Evolutionary conservation across 2,329 filamentous ascomycete species (phyloP).

Genomic region (Dothidotthia symphoricarpi): DNA sequence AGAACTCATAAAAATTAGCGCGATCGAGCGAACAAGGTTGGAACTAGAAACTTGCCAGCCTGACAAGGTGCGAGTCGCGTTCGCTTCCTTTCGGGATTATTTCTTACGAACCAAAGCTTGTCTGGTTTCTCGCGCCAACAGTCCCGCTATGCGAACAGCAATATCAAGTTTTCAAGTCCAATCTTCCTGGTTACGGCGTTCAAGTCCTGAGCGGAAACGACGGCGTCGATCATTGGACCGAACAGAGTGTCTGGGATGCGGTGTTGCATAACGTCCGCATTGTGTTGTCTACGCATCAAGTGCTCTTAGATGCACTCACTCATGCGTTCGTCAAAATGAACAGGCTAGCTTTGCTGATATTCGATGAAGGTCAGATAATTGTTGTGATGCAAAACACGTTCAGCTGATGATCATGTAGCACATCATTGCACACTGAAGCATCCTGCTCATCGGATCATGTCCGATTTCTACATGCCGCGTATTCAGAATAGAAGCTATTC

Average conservation of each 20-base stretch:
- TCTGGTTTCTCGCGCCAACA: conserved; percentile 51
- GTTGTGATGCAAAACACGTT: neutral
- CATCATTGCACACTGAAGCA: conserved; percentile 69
- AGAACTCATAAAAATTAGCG: conserved; percentile 28
- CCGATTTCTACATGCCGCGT: conserved; percentile 62
- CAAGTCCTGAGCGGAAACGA: conserved; percentile 67
- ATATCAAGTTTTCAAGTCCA: conserved; percentile 32
- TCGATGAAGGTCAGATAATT: conserved; percentile 67
- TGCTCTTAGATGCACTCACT: conserved; percentile 69
- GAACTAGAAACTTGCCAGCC: conserved; percentile 43
- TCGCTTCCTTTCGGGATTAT: conserved; percentile 1
- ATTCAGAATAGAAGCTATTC: conserved; percentile 23
- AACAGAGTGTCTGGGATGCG: conserved; percentile 64
- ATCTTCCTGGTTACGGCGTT: conserved; percentile 53
- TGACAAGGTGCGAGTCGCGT: conserved; percentile 32
- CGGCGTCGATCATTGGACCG: conserved; percentile 70
- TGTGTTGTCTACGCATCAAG: conserved; percentile 75
- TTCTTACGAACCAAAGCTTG: conserved; percentile 28
- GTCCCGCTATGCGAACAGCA: conserved; percentile 50
- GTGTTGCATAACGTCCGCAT: conserved; percentile 64
- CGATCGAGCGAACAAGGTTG: conserved; percentile 45
- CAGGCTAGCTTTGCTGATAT: conserved; percentile 66
- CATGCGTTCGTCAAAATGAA: conserved; percentile 71
- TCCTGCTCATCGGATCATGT: conserved; percentile 70
- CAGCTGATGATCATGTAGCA: conserved; percentile 49